phyloP scores from a whole-genome alignment of 768 basidiomycete species.

The Suillus plorans region DNA sequence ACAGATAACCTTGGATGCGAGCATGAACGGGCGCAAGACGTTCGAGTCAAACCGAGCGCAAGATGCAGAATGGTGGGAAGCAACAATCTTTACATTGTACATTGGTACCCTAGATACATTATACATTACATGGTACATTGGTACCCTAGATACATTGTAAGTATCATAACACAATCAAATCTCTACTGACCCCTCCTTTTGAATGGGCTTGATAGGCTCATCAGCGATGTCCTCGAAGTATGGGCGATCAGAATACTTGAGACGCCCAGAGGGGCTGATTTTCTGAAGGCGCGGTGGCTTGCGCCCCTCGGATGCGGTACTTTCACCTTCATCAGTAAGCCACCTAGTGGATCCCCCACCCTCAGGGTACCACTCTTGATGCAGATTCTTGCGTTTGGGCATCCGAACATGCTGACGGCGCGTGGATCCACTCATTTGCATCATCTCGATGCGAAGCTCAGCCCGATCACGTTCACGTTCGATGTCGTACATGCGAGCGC shows the following conservation, averaged over 20 bases:
- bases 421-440: background rate
- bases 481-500: constrained; percentile 11
- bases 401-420: background rate
- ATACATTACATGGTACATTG: no score
- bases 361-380: no score
- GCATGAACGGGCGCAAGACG: no score
- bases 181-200: background rate
- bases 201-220: background rate
- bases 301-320: background rate
- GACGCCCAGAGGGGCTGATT: no score
- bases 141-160: no score
- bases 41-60: no score
- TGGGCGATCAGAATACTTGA: background rate
- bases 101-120: no score
- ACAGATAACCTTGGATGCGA: no score
- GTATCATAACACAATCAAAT: background rate
- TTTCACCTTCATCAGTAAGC: background rate
- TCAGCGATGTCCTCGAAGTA: background rate
- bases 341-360: background rate
- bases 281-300: background rate
- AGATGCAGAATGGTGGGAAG: no score
- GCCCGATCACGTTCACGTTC: constrained; percentile 16
- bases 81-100: no score
- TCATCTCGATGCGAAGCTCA: constrained; percentile 17
- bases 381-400: no score